Evolutionary conservation across 164 flowering plant species (phyloP), one percentile per base, ranked within the genome.

Genomic region (Kalanchoe fedtschenkoi): DNA sequence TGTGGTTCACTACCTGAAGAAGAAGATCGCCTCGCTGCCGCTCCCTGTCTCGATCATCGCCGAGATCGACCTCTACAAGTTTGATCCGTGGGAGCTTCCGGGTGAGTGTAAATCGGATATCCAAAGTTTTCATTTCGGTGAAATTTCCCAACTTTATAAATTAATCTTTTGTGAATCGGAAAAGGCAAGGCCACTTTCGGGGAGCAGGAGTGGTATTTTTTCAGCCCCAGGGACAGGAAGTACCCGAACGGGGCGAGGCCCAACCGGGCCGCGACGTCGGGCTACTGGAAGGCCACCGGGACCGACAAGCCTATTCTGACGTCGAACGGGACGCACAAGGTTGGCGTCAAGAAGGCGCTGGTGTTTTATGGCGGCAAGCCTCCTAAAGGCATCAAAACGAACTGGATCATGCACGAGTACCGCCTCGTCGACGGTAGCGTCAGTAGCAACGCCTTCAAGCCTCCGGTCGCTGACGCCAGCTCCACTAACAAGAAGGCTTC

Each of bases 61-160:
- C 15, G 86, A 81, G 63, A 60, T 83, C 28, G 88, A 81, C 62
- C 76, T 79, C 17, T 83, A 80, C 72, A 82, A 82, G 67, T 80
- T 78, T 24, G 84, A 82, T 70, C 87, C 87, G 11, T 82, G 87
- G 87, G 87, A 82, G 68, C 76, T 82, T 1, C 87, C 87, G 26
- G 66, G 83, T 79, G 74, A 58, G 41, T 39, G 9, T 9, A 26
- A n/a, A 29, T 56, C 58, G 4, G 37, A 15, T 19, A n/a, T 35
- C 16, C 4, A 19, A 28, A 28, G 16, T 35, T 34, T 34, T 4
- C 41, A 15, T 11, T 22, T 13, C n/a, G n/a, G n/a, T n/a, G n/a
- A 19, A 14, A 21, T n/a, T 26, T 32, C 41, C 0, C 17, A 17
- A 32, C 61, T 17, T 58, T 24, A 28, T 22, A 15, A 22, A 47